A percentile compares a stretch with the other conserved stretches of the same genome.
phyloP scores from a whole-genome alignment of 2,329 filamentous ascomycete genomes.

The Aspergillus pseudotamarii region DNA sequence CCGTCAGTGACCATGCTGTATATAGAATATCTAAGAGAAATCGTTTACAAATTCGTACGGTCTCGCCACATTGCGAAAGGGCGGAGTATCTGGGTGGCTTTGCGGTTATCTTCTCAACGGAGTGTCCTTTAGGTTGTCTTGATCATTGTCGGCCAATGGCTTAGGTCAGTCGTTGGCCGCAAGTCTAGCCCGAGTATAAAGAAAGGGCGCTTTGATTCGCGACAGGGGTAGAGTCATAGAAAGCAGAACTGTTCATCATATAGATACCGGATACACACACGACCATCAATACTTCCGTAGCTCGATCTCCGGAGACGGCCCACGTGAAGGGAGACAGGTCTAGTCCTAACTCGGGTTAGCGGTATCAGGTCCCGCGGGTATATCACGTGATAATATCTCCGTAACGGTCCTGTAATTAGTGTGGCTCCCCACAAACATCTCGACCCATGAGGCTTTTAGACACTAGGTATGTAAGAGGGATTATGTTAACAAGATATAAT shows the following conservation, averaged over 20 bases:
- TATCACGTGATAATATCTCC: background rate
- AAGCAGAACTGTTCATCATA: background rate
- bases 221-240: background rate
- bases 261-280: background rate
- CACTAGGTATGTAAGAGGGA: background rate
- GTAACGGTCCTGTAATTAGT: constrained; percentile 11
- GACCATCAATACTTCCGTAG: constrained; percentile 13
- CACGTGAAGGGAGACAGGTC: constrained; percentile 23
- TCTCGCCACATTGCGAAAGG: constrained; percentile 93
- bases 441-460: background rate
- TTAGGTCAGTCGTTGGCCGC: background rate
- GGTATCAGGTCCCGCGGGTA: background rate
- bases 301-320: constrained; percentile 17
- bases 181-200: background rate
- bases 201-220: background rate
- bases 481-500: background rate
- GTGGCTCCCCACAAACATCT: constrained; percentile 8
- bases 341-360: constrained; percentile 22
- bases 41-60: constrained; percentile 88
- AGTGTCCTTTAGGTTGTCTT: constrained; percentile 19
- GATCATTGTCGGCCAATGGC: constrained; percentile 17
- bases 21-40: constrained; percentile 13
- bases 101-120: constrained; percentile 21
- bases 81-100: constrained; percentile 21
- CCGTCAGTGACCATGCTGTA: background rate